Evolutionary conservation across 257 asterid genomes (phyloP).

Genomic region (Forsythia suspensa): DNA sequence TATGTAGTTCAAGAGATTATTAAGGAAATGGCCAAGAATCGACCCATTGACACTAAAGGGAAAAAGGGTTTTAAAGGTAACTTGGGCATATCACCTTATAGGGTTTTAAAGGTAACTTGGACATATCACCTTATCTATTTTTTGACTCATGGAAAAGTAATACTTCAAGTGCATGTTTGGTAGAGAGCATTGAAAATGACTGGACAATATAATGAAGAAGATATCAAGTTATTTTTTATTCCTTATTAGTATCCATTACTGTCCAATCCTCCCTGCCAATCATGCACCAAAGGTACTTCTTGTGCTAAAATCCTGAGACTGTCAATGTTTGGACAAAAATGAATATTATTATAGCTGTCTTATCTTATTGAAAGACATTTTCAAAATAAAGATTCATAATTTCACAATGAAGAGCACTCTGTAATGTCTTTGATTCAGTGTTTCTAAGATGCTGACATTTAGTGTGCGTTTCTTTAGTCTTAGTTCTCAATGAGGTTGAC

Average conservation of each 20-base stretch:
- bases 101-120: too few relatives aligned
- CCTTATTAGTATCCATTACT: background rate
- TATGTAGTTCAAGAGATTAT: slow-evolving; percentile 97
- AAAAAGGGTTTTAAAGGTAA: slow-evolving; percentile 93
- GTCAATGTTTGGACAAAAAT: background rate
- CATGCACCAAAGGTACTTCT: background rate
- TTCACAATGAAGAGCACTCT: background rate
- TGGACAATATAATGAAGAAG: background rate
- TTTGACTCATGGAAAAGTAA: background rate
- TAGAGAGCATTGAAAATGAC: background rate
- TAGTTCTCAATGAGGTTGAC: slow-evolving; percentile 95
- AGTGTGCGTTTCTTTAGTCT: slow-evolving; percentile 48
- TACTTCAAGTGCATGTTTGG: background rate
- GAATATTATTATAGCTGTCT: background rate
- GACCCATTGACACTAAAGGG: slow-evolving; percentile 91
- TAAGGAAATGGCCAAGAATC: slow-evolving; percentile 95
- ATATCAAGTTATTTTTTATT: background rate
- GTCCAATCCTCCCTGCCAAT: background rate
- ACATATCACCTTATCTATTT: background rate
- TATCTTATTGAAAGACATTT: background rate
- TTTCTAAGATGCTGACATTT: slow-evolving; percentile 27
- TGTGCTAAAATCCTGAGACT: background rate
- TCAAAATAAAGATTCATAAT: background rate
- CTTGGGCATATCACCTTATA: background rate
- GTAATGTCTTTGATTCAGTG: slow-evolving; percentile 15